A percentile compares a stretch with the other conserved stretches of the same genome.
Conservation (phyloP, 441 rosid species). For the Gossypium davidsonii region DNA sequence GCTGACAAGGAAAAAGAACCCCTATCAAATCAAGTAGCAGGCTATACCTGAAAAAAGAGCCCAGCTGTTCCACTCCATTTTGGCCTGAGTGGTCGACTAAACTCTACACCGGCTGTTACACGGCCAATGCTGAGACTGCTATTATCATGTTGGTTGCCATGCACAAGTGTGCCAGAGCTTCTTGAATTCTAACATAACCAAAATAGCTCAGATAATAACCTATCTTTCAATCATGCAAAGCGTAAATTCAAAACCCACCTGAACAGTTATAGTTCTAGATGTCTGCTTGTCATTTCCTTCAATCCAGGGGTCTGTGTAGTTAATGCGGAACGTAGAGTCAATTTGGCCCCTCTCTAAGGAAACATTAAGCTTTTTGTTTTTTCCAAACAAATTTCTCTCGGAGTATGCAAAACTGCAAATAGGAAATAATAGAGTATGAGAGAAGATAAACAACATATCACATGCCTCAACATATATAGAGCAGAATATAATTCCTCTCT, state of each 20-base stretch:
- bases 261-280: slow-evolving; percentile 81
- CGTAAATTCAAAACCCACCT: slow-evolving; percentile 41
- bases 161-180: slow-evolving; percentile 88
- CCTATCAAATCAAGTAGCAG: slow-evolving; percentile 3
- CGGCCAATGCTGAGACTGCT: slow-evolving; percentile 66
- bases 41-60: slow-evolving; percentile 74
- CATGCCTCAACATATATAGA: neutral
- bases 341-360: slow-evolving; percentile 89
- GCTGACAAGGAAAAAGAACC: neutral
- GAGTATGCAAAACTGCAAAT: slow-evolving; percentile 89
- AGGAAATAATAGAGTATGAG: slow-evolving; percentile 13
- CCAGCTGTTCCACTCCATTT: slow-evolving; percentile 93
- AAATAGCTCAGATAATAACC: slow-evolving; percentile 16
- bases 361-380: slow-evolving; percentile 83
- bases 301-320: slow-evolving; percentile 98
- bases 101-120: slow-evolving; percentile 79
- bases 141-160: slow-evolving; percentile 64
- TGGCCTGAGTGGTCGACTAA: slow-evolving; percentile 86
- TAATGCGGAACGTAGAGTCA: slow-evolving; percentile 81
- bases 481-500: neutral
- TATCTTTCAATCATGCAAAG: slow-evolving; percentile 8
- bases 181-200: slow-evolving; percentile 63
- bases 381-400: slow-evolving; percentile 83
- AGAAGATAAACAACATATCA: slow-evolving; percentile 10
- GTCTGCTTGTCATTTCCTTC: slow-evolving; percentile 88